Percentiles rank a stretch among this genome's conserved stretches.
Evolutionary conservation across 352 stramenopile genomes (phyloP).

Genomic region (Pythium chondricola): DNA sequence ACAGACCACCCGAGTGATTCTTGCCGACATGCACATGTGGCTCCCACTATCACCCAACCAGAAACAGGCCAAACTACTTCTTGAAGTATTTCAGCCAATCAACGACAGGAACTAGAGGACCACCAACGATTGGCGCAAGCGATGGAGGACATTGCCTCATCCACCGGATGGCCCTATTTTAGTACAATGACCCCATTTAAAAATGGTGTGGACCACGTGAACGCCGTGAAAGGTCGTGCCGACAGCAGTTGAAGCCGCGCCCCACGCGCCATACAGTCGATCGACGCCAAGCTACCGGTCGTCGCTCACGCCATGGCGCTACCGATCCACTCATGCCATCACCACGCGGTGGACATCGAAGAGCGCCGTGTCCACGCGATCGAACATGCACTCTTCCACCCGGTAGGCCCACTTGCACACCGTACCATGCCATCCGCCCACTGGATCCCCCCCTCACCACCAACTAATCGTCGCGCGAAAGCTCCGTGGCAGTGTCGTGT

Average conservation of each 20-base stretch:
- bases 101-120: neutral
- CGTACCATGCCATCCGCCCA: neutral
- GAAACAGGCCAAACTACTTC: constrained; percentile 5
- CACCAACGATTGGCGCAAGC: constrained; percentile 7
- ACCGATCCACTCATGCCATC: neutral
- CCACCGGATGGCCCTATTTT: no score
- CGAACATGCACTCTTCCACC: constrained; percentile 16
- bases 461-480: neutral
- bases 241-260: neutral
- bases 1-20: no score
- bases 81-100: constrained; percentile 10
- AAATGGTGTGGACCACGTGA: constrained; percentile 7
- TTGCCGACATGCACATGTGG: no score
- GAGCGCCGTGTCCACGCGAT: constrained; percentile 14
- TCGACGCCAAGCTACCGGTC: no score
- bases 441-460: neutral
- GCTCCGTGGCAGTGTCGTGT: constrained; percentile 24
- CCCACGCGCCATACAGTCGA: neutral
- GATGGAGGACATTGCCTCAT: neutral
- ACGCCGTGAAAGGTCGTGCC: constrained; percentile 10
- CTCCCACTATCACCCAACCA: constrained; percentile 1
- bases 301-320: no score
- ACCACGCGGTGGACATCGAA: constrained; percentile 11
- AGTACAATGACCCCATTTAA: neutral
- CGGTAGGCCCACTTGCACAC: neutral